Percentiles rank a stretch among this genome's conserved stretches.
Conservation (phyloP, 441 rosid species). For the Oxalis stricta region DNA sequence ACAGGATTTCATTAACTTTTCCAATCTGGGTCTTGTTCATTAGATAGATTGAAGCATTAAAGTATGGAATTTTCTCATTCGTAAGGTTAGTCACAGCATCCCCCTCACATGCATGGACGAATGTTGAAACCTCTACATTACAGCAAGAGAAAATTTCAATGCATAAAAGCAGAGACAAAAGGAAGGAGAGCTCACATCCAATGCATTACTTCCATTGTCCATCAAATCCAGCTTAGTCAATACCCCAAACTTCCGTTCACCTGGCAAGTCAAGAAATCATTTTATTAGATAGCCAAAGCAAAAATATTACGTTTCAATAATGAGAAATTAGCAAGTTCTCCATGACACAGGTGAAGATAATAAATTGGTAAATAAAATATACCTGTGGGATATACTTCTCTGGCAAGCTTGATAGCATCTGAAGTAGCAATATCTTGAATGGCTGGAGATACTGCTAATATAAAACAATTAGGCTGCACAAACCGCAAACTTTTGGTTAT, state of each 20-base stretch:
- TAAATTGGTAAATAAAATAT: neutral
- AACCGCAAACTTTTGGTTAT: neutral
- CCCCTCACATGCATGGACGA: slow-evolving; percentile 83
- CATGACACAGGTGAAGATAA: too few relatives aligned
- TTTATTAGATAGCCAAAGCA: neutral
- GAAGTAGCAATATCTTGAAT: slow-evolving; percentile 98
- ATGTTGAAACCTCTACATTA: slow-evolving; percentile 67
- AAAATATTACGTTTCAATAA: neutral
- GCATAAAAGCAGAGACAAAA: neutral
- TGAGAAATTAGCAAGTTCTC: neutral
- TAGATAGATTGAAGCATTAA: slow-evolving; percentile 74
- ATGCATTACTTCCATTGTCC: slow-evolving; percentile 90
- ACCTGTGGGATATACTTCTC: slow-evolving; percentile 96
- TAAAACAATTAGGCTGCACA: slow-evolving; percentile 63
- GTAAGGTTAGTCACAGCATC: slow-evolving; percentile 86
- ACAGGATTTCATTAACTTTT: slow-evolving; percentile 66
- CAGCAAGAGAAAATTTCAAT: too few relatives aligned
- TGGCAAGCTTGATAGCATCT: slow-evolving; percentile 86
- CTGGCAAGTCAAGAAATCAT: slow-evolving; percentile 14
- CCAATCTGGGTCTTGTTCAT: slow-evolving; percentile 91
- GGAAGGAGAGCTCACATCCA: slow-evolving; percentile 34
- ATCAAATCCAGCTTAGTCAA: slow-evolving; percentile 84
- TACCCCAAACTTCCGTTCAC: slow-evolving; percentile 87
- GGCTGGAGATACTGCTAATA: slow-evolving; percentile 94
- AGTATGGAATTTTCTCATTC: slow-evolving; percentile 70